These are phyloP conservation scores for Tagetes erecta DNA, from an alignment of 129 eudicot species.

Conservation along the genomic window DNA sequence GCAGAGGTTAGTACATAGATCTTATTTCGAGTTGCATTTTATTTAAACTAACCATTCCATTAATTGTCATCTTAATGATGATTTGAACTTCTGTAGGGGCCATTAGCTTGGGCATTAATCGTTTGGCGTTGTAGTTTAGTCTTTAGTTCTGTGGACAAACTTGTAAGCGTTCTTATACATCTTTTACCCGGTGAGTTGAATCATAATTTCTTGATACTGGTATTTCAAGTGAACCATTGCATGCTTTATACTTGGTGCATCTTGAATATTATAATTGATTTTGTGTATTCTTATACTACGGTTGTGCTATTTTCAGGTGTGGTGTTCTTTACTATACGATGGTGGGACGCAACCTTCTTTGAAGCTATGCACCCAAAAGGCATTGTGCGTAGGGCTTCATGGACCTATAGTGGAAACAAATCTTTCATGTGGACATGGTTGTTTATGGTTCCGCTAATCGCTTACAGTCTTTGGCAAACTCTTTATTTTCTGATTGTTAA, in stretches of 20 bases:
- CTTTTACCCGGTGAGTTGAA: slow-evolving; percentile 80
- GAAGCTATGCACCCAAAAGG: slow-evolving; percentile 97
- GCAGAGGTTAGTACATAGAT: slow-evolving; percentile 69
- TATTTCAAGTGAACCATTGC: not conserved
- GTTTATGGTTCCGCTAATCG: slow-evolving; percentile 78
- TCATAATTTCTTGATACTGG: not conserved
- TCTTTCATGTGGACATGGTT: slow-evolving; percentile 87
- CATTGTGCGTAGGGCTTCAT: slow-evolving; percentile 61
- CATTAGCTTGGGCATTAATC: slow-evolving; percentile 93
- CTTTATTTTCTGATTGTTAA: slow-evolving; percentile 80
- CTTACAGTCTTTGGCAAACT: slow-evolving; percentile 81
- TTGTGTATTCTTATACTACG: not conserved
- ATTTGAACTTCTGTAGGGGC: slow-evolving; percentile 57
- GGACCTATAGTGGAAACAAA: slow-evolving; percentile 80
- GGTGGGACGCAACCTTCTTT: slow-evolving; percentile 91
- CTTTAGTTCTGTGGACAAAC: slow-evolving; percentile 88
- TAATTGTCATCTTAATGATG: slow-evolving; percentile 12
- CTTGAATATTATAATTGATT: not conserved
- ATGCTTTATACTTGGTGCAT: not conserved
- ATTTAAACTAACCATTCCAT: not conserved
- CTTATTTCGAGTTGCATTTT: not conserved
- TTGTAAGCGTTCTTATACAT: slow-evolving; percentile 94
- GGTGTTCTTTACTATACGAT: slow-evolving; percentile 91
- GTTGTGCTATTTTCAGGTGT: slow-evolving; percentile 49
- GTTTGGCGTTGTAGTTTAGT: slow-evolving; percentile 97